A percentile compares a stretch with the other conserved stretches of the same genome.
phyloP scores from a whole-genome alignment of 805 yeast genomes.

The Schizosaccharomyces osmophilus region DNA sequence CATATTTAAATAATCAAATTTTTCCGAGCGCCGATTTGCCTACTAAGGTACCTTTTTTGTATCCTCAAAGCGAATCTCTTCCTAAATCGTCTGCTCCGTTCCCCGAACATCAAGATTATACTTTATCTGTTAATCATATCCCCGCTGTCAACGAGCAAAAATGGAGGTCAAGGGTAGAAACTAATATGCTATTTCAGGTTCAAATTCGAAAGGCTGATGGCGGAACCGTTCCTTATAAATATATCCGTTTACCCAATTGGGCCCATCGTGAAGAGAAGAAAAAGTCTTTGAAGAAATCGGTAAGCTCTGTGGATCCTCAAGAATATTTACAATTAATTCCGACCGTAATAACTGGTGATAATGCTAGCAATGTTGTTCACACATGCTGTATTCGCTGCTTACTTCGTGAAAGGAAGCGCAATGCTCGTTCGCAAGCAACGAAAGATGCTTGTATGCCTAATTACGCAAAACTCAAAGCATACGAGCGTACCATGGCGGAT shows the following conservation, averaged over 20 bases:
- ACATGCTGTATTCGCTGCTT: neutral
- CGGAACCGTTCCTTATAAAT: neutral
- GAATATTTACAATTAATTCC: neutral
- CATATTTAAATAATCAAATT: too few species aligned
- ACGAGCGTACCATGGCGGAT: neutral
- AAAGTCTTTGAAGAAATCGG: neutral
- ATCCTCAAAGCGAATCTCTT: too few species aligned
- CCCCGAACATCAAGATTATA: neutral
- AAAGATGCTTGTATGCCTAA: neutral
- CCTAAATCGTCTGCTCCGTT: neutral
- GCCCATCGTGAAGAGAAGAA: conserved; percentile 1
- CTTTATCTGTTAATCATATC: neutral
- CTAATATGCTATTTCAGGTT: neutral
- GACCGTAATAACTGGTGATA: neutral
- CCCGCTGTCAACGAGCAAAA: neutral
- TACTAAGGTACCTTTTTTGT: too few species aligned
- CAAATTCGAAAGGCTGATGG: neutral
- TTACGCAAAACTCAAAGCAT: neutral
- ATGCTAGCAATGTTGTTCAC: neutral
- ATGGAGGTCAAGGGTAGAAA: neutral
- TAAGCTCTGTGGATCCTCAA: neutral
- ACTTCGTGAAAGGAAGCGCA: conserved; percentile 1
- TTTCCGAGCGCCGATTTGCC: too few species aligned
- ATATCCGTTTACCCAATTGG: neutral
- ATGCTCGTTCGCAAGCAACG: neutral